Conservation (phyloP, 2,329 filamentous ascomycete genomes). For the Ascocoryne sarcoides region DNA sequence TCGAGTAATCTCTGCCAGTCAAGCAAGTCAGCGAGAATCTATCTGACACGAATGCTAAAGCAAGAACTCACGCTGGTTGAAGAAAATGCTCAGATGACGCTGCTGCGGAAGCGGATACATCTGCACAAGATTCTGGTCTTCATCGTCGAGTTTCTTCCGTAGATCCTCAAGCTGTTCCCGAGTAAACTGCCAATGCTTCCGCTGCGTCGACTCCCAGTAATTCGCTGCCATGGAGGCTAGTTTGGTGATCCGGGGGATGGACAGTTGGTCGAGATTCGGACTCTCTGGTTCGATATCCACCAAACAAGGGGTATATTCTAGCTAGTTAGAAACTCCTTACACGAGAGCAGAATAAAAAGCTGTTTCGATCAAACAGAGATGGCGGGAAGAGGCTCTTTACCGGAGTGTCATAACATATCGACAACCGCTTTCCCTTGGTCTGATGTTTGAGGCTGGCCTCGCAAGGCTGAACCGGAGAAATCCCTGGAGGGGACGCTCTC, state of each 20-base stretch:
- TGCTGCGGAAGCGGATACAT: constrained; percentile 76
- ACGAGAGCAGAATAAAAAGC: no score
- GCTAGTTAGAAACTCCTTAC: no score
- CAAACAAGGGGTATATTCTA: no score
- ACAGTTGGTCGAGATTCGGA: no score
- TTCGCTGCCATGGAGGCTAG: constrained; percentile 44
- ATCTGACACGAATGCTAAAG: background rate
- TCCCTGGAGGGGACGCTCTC: background rate
- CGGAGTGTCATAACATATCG: no score
- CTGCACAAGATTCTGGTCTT: constrained; percentile 63
- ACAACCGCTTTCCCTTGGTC: no score
- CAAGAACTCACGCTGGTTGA: constrained; percentile 66
- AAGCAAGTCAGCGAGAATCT: constrained; percentile 1
- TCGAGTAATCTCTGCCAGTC: constrained; percentile 61
- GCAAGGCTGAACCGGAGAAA: background rate
- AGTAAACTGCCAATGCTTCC: constrained; percentile 82
- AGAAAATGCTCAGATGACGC: constrained; percentile 80
- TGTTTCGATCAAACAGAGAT: no score
- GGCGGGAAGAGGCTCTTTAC: no score
- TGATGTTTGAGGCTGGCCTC: background rate
- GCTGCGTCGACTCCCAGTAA: constrained; percentile 94
- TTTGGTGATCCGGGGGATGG: no score
- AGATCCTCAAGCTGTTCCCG: constrained; percentile 69
- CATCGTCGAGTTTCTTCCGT: constrained; percentile 68
- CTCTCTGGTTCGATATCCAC: no score